Evolutionary conservation across 306 rosid species (phyloP).

Genomic region (Urtica urens): DNA sequence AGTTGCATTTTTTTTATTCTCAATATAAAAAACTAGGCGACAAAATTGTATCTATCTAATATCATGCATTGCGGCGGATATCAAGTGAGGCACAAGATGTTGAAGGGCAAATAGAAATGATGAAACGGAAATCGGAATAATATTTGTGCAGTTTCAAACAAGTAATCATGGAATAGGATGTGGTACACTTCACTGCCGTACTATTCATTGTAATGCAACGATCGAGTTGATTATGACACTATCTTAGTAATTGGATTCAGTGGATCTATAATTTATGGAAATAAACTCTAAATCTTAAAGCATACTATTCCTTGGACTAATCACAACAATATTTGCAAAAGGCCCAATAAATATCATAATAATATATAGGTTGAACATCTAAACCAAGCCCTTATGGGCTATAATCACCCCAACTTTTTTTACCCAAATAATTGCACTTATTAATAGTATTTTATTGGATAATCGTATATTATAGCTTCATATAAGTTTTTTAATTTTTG

Average conservation of each 20-base stretch:
- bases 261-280: conserved; percentile 1
- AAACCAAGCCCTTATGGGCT: too few species aligned
- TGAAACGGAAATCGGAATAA: background rate
- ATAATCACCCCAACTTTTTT: too few species aligned
- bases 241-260: background rate
- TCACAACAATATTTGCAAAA: background rate
- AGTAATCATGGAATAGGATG: conserved; percentile 8
- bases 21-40: background rate
- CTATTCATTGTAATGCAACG: background rate
- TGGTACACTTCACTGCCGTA: background rate
- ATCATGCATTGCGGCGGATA: conserved; percentile 8
- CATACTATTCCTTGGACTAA: background rate
- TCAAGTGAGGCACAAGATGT: conserved; percentile 7
- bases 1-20: background rate
- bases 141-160: conserved; percentile 3
- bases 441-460: too few species aligned
- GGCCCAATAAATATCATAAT: background rate
- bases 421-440: too few species aligned
- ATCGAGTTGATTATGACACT: background rate
- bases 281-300: background rate
- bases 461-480: too few species aligned
- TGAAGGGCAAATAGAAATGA: conserved; percentile 7
- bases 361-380: too few species aligned
- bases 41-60: background rate
- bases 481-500: too few species aligned